Percentiles rank a stretch among this genome's conserved stretches.
Evolutionary conservation across 2,329 filamentous ascomycete species (phyloP).

Genomic region (Fusarium neocosmosporiellum): DNA sequence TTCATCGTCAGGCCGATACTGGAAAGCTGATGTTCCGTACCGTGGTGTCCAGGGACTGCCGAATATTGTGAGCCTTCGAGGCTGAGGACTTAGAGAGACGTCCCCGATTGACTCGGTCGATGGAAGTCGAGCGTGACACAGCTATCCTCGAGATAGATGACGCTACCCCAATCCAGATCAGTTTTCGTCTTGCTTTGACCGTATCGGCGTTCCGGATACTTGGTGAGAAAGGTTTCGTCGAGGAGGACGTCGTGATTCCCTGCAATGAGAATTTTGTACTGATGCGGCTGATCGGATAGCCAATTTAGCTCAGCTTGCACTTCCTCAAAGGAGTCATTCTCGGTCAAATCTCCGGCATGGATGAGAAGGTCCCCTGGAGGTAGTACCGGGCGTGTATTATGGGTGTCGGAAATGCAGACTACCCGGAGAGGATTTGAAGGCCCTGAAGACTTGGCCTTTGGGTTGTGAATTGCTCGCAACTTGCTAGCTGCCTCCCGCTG

Average conservation of each 20-base stretch:
- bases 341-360: slow-evolving; percentile 75
- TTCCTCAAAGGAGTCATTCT: slow-evolving; percentile 52
- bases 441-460: neutral
- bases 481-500: neutral
- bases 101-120: neutral
- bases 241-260: slow-evolving; percentile 77
- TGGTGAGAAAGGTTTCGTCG: slow-evolving; percentile 59
- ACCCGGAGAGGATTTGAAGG: neutral
- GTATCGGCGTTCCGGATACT: slow-evolving; percentile 28
- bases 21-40: slow-evolving; percentile 38
- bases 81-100: neutral
- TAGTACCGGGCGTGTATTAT: slow-evolving; percentile 68
- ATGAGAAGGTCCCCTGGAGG: slow-evolving; percentile 75
- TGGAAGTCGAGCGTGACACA: slow-evolving; percentile 11
- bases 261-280: slow-evolving; percentile 72
- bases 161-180: slow-evolving; percentile 36
- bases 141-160: slow-evolving; percentile 36
- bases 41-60: slow-evolving; percentile 41
- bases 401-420: slow-evolving; percentile 54
- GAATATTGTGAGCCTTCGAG: slow-evolving; percentile 11
- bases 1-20: slow-evolving; percentile 32
- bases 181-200: slow-evolving; percentile 5
- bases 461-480: neutral
- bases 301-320: slow-evolving; percentile 50
- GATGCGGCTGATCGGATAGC: slow-evolving; percentile 51